Conservation (phyloP, 768 basidiomycete species). For the Mrakia gelida region DNA sequence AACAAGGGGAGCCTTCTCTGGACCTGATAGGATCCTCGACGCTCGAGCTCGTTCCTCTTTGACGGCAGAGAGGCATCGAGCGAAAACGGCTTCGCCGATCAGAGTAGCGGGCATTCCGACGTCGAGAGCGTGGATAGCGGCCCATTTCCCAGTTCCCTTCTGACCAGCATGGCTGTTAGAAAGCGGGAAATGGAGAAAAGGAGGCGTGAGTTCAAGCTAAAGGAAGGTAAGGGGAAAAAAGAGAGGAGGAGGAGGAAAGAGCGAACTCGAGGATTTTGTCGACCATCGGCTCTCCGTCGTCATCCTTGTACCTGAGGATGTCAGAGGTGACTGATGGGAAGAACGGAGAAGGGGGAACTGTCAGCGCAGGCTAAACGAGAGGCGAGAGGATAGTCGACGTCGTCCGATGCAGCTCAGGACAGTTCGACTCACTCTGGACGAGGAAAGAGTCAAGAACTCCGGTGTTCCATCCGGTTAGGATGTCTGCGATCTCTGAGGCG, state of each 20-base stretch:
- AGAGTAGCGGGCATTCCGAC: slow-evolving; percentile 75
- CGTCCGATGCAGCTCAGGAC: background rate
- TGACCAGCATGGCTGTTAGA: slow-evolving; percentile 68
- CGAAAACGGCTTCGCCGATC: slow-evolving; percentile 98
- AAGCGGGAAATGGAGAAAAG: background rate
- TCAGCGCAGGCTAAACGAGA: background rate
- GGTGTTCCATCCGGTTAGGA: slow-evolving; percentile 86
- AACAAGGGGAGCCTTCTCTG: slow-evolving; percentile 85
- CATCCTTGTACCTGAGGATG: slow-evolving; percentile 94
- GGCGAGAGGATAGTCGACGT: too few relatives aligned
- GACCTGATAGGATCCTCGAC: slow-evolving; percentile 82
- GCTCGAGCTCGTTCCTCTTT: slow-evolving; percentile 93
- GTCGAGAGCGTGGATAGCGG: slow-evolving; percentile 92
- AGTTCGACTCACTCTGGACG: slow-evolving; percentile 59
- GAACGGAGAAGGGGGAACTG: background rate
- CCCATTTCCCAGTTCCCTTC: slow-evolving; percentile 99
- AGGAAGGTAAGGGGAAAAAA: background rate
- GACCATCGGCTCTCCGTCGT: slow-evolving; percentile 85
- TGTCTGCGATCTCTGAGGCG: slow-evolving; percentile 87
- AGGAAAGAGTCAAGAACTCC: slow-evolving; percentile 99
- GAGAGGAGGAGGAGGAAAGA: background rate
- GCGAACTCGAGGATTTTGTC: slow-evolving; percentile 76
- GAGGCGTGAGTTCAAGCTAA: background rate
- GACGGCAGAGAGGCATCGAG: slow-evolving; percentile 93
- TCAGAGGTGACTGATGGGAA: slow-evolving; percentile 55